These are phyloP conservation scores for Rickenella mellea DNA, from an alignment of 768 basidiomycete genomes.

Conservation along the genomic window DNA sequence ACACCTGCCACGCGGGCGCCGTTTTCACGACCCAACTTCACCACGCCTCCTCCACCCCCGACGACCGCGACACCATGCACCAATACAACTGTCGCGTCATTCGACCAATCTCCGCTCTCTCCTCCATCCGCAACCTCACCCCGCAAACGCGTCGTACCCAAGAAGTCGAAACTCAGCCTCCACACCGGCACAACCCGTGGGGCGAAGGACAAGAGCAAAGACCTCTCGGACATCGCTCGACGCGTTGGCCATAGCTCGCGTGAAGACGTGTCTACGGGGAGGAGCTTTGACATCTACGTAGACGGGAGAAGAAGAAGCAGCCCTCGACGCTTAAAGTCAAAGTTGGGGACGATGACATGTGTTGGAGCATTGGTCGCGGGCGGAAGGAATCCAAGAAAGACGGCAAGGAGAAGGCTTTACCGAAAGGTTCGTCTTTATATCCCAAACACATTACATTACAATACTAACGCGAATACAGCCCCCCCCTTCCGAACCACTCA, in stretches of 20 bases:
- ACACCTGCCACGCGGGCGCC: conserved; percentile 13
- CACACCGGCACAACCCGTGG: conserved; percentile 22
- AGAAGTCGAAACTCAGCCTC: conserved; percentile 59
- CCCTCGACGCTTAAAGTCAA: conserved; percentile 69
- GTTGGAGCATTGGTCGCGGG: conserved; percentile 42
- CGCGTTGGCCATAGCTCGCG: conserved; percentile 30
- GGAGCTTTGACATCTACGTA: conserved; percentile 62
- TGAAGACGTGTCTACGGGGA: conserved; percentile 30
- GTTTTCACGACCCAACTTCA: conserved; percentile 16
- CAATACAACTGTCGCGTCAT: conserved; percentile 13
- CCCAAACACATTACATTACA: too few relatives aligned
- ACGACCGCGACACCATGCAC: conserved; percentile 37
- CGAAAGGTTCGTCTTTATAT: neutral
- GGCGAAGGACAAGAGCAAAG: conserved; percentile 29
- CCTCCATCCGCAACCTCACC: conserved; percentile 17
- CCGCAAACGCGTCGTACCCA: conserved; percentile 50
- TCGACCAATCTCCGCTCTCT: conserved; percentile 20
- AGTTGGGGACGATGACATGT: conserved; percentile 22
- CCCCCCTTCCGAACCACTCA: conserved; percentile 44
- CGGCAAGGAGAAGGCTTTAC: too few relatives aligned
- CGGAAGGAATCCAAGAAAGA: too few relatives aligned
- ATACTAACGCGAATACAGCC: conserved; percentile 22
- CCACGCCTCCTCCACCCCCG: conserved; percentile 17
- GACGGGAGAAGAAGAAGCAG: conserved; percentile 63
- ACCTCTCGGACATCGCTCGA: conserved; percentile 53